Evolutionary conservation across 345 rosid species (phyloP).

Genomic region (Excoecaria cochinchinensis): DNA sequence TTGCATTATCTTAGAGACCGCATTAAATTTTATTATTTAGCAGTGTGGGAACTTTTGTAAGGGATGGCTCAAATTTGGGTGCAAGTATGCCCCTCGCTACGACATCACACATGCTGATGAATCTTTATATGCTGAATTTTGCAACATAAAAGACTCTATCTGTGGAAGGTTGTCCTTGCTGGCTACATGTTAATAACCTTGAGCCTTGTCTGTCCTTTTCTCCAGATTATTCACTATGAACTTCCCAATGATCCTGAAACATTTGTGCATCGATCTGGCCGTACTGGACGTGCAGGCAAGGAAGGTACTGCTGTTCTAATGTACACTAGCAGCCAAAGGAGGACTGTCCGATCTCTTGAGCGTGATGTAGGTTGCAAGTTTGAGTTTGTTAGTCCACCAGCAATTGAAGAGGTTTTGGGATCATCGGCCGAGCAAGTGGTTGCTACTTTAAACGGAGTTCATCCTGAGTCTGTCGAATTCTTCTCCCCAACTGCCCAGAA

Average conservation of each 20-base stretch:
- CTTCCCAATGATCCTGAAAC: constrained; percentile 98
- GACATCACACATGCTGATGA: not conserved
- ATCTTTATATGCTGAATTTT: not conserved
- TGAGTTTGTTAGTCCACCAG: constrained; percentile 83
- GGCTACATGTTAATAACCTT: constrained; percentile 11
- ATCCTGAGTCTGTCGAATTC: constrained; percentile 70
- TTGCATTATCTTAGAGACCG: not conserved
- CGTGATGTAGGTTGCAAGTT: constrained; percentile 90
- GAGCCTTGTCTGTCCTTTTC: constrained; percentile 14
- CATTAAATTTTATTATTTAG: constrained; percentile 1
- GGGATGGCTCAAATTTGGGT: not conserved
- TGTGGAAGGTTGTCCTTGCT: not conserved
- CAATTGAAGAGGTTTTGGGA: constrained; percentile 66
- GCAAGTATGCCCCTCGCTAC: not conserved
- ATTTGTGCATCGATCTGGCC: constrained; percentile 98
- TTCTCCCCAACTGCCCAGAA: constrained; percentile 82
- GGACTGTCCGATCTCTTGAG: constrained; percentile 84
- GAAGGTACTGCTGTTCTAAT: constrained; percentile 89
- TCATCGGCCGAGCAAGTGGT: constrained; percentile 87
- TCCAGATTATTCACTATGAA: constrained; percentile 90
- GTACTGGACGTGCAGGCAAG: constrained; percentile 99
- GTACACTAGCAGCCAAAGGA: constrained; percentile 80
- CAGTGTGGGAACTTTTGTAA: not conserved
- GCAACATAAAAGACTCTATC: not conserved
- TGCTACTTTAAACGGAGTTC: constrained; percentile 86